phyloP scores from a whole-genome alignment of 2,329 filamentous ascomycete genomes.

The Dactylella cylindrospora region DNA sequence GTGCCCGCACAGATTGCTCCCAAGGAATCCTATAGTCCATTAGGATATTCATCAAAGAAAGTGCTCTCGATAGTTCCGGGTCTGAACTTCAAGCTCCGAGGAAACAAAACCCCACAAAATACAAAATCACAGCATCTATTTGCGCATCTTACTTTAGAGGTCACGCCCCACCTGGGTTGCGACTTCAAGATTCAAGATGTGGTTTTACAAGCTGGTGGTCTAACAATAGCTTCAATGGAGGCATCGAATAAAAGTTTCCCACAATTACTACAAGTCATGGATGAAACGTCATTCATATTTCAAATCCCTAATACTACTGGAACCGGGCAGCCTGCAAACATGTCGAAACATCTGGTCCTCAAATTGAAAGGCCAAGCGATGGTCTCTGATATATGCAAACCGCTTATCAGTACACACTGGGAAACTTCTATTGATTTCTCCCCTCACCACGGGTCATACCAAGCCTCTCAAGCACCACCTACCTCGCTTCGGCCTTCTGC shows the following conservation, averaged over 20 bases:
- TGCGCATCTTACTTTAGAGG: slow-evolving; percentile 72
- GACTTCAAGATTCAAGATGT: slow-evolving; percentile 51
- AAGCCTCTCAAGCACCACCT: slow-evolving; percentile 57
- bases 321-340: slow-evolving; percentile 56
- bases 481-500: slow-evolving; percentile 61
- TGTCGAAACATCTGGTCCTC: slow-evolving; percentile 51
- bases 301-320: slow-evolving; percentile 59
- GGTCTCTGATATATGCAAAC: slow-evolving; percentile 61
- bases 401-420: slow-evolving; percentile 67
- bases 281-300: slow-evolving; percentile 75
- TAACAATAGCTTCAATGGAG: slow-evolving; percentile 52
- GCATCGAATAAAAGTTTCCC: slow-evolving; percentile 26
- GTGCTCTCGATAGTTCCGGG: slow-evolving; percentile 67
- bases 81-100: slow-evolving; percentile 71
- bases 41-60: slow-evolving; percentile 65
- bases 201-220: slow-evolving; percentile 46
- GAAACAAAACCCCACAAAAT: slow-evolving; percentile 63
- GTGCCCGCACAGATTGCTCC: slow-evolving; percentile 65
- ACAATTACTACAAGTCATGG: slow-evolving; percentile 50
- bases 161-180: slow-evolving; percentile 69
- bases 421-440: slow-evolving; percentile 68
- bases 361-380: slow-evolving; percentile 61
- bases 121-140: slow-evolving; percentile 64
- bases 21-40: slow-evolving; percentile 64
- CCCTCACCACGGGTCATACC: slow-evolving; percentile 57